Percentiles rank a stretch among this genome's conserved stretches.
These are phyloP conservation scores for Pelargonium cotyledonis DNA, from an alignment of 441 rosid genomes.

Conservation along the genomic window DNA sequence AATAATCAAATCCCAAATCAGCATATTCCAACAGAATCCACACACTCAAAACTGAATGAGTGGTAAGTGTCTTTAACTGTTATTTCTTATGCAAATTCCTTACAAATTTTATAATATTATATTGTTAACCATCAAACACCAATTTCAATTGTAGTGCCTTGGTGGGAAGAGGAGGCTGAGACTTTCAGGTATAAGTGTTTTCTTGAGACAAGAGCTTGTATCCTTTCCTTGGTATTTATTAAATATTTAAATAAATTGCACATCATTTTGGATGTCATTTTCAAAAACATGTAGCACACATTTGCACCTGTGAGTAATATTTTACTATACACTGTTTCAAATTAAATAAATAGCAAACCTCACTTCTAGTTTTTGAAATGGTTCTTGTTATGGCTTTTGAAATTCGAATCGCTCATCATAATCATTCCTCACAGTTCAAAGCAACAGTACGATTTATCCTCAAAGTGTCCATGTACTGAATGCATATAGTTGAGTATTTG, in stretches of 20 bases:
- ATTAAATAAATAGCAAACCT: neutral
- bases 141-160: slow-evolving; percentile 58
- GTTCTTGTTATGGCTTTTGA: neutral
- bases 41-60: neutral
- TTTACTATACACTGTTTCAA: neutral
- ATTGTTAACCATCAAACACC: slow-evolving; percentile 8
- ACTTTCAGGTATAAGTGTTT: slow-evolving; percentile 44
- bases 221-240: slow-evolving; percentile 4
- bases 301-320: neutral
- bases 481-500: neutral
- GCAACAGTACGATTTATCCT: too few relatives aligned
- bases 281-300: neutral
- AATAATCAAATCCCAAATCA: too few relatives aligned
- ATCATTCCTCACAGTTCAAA: too few relatives aligned
- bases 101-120: slow-evolving; percentile 10
- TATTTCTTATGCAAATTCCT: slow-evolving; percentile 11
- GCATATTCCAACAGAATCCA: too few relatives aligned
- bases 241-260: neutral
- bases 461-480: too few relatives aligned
- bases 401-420: neutral
- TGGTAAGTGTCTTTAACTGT: neutral
- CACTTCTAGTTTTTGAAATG: neutral
- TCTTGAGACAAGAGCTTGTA: neutral
- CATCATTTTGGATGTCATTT: neutral
- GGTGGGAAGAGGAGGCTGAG: slow-evolving; percentile 49